Percentiles rank a stretch among this genome's conserved stretches.
phyloP scores from a whole-genome alignment of 495 filamentous ascomycete genomes.

The Penicillium herquei region DNA sequence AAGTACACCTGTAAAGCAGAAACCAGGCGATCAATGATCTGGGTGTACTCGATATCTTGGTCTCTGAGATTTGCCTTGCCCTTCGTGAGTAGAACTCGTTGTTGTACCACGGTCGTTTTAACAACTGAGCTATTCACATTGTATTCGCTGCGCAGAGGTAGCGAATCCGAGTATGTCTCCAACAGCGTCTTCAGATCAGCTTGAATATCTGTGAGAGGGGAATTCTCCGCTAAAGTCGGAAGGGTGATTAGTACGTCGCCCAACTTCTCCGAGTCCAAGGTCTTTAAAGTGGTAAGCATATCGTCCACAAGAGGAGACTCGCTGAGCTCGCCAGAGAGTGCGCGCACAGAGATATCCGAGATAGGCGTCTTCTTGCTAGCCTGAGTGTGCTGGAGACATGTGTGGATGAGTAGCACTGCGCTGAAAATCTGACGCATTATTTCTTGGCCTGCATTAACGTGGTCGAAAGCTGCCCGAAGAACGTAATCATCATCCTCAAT shows the following conservation, averaged over 20 bases:
- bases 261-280: conserved; percentile 44
- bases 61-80: conserved; percentile 71
- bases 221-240: conserved; percentile 15
- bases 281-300: conserved; percentile 50
- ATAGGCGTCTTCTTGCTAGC: conserved; percentile 35
- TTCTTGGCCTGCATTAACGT: conserved; percentile 36
- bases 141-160: conserved; percentile 70
- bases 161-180: conserved; percentile 37
- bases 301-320: conserved; percentile 52
- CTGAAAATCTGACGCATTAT: conserved; percentile 45
- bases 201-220: conserved; percentile 24
- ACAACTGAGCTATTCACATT: conserved; percentile 67
- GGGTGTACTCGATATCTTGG: conserved; percentile 73
- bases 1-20: conserved; percentile 57
- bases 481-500: conserved; percentile 54
- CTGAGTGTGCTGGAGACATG: conserved; percentile 41
- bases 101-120: conserved; percentile 80
- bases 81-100: conserved; percentile 82
- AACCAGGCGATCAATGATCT: conserved; percentile 65
- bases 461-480: conserved; percentile 30
- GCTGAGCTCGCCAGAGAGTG: conserved; percentile 55
- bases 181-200: conserved; percentile 32
- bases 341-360: conserved; percentile 56
- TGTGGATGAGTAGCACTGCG: conserved; percentile 45
- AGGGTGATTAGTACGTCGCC: conserved; percentile 18